phyloP scores from a whole-genome alignment of 2,329 filamentous ascomycete genomes.

The Cladosporium oxysporum region DNA sequence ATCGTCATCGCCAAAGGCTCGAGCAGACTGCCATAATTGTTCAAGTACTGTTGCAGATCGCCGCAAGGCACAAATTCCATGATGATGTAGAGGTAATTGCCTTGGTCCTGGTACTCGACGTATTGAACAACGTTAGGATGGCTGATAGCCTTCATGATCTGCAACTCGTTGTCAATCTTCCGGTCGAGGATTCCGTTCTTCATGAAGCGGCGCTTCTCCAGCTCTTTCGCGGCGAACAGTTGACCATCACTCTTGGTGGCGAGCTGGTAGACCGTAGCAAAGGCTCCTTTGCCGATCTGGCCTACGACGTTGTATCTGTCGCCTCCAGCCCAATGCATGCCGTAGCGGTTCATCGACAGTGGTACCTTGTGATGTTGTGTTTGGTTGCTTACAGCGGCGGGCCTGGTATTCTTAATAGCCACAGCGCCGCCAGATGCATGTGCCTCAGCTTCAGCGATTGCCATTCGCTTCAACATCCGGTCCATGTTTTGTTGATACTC shows the following conservation, averaged over 20 bases:
- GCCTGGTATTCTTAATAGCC: constrained; percentile 2
- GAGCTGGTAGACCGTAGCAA: constrained; percentile 89
- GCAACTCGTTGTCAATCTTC: constrained; percentile 96
- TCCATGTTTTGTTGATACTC: constrained; percentile 37
- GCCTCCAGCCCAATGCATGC: constrained; percentile 81
- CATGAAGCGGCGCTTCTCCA: constrained; percentile 90
- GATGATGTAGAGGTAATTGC: constrained; percentile 84
- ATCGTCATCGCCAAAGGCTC: constrained; percentile 72
- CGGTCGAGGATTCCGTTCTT: constrained; percentile 88
- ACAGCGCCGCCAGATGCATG: constrained; percentile 8
- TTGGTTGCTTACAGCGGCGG: constrained; percentile 6
- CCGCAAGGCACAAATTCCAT: constrained; percentile 90
- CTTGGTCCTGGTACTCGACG: constrained; percentile 82
- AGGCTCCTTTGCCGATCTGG: constrained; percentile 87
- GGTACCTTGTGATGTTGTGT: constrained; percentile 9
- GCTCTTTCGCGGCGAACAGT: constrained; percentile 87
- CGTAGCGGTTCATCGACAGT: constrained; percentile 44
- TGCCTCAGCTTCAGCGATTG: constrained; percentile 9
- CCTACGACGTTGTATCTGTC: constrained; percentile 80
- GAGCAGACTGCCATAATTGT: constrained; percentile 60
- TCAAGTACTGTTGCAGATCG: constrained; percentile 76
- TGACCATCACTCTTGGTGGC: constrained; percentile 81
- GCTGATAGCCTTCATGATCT: constrained; percentile 82
- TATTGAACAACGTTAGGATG: constrained; percentile 93
- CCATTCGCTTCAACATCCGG: constrained; percentile 6